These are phyloP conservation scores for Nematodospora anomalae DNA, from an alignment of 1,139 yeast genomes.

Conservation along the genomic window DNA sequence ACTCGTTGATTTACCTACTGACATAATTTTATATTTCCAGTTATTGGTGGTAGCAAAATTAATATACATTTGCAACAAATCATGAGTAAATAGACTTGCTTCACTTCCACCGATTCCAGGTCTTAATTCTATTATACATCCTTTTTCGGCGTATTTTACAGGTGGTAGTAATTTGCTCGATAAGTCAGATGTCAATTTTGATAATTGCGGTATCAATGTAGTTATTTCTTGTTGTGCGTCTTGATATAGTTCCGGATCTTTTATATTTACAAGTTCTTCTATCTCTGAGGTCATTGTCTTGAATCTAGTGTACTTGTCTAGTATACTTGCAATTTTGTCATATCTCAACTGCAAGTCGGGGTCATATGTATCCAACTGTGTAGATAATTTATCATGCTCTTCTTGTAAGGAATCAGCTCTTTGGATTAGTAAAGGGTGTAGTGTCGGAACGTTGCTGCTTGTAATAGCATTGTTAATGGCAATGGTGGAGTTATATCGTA, in stretches of 20 bases:
- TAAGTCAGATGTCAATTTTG: conserved; percentile 41
- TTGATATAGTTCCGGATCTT: conserved; percentile 21
- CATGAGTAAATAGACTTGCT: conserved; percentile 82
- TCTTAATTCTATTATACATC: conserved; percentile 79
- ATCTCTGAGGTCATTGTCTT: conserved; percentile 37
- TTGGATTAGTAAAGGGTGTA: conserved; percentile 63
- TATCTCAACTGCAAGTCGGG: conserved; percentile 14
- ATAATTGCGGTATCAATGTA: conserved; percentile 36
- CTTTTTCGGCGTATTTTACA: conserved; percentile 71
- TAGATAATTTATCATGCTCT: conserved; percentile 53
- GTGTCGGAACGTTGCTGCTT: conserved; percentile 17
- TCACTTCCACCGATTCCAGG: conserved; percentile 98
- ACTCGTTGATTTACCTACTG: conserved; percentile 65
- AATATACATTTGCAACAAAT: conserved; percentile 77
- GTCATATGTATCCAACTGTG: conserved; percentile 20
- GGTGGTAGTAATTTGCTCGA: conserved; percentile 69
- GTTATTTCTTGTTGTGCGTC: conserved; percentile 31
- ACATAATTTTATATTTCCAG: conserved; percentile 68
- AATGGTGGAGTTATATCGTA: background rate
- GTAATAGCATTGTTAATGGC: conserved; percentile 1
- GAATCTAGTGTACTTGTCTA: conserved; percentile 47
- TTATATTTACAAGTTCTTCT: conserved; percentile 36
- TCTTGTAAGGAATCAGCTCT: conserved; percentile 55
- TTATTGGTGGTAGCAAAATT: conserved; percentile 62
- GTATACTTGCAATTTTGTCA: conserved; percentile 26